Evolutionary conservation across 768 basidiomycete species (phyloP).

Genomic region (Agrocybe praecox): DNA sequence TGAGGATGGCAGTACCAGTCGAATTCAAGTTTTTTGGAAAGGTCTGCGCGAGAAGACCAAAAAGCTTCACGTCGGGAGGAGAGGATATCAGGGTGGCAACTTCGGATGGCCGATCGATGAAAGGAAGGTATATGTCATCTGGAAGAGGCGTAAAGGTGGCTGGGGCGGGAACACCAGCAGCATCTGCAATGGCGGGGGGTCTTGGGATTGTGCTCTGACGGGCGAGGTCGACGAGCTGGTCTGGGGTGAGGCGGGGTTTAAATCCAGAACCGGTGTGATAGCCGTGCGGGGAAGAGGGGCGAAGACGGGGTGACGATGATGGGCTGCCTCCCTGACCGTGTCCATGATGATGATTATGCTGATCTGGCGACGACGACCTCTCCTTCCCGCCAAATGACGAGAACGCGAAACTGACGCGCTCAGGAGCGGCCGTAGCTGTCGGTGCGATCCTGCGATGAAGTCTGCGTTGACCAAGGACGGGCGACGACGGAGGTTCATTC

Average conservation of each 20-base stretch:
- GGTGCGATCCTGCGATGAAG: constrained; percentile 27
- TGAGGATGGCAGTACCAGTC: constrained; percentile 12
- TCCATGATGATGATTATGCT: background rate
- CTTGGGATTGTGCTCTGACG: constrained; percentile 54
- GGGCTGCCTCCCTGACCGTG: constrained; percentile 19
- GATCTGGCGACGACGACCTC: constrained; percentile 26
- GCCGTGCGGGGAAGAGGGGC: constrained; percentile 50
- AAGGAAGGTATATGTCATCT: constrained; percentile 80
- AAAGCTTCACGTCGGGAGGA: constrained; percentile 69
- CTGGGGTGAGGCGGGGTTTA: constrained; percentile 63
- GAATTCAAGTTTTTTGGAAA: constrained; percentile 40
- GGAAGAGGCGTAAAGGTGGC: constrained; percentile 77
- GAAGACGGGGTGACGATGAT: constrained; percentile 45
- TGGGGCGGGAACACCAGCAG: constrained; percentile 31
- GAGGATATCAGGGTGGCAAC: constrained; percentile 67
- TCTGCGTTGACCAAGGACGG: constrained; percentile 25
- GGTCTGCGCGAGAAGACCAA: constrained; percentile 73
- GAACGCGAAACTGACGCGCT: constrained; percentile 54
- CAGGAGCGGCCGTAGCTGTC: constrained; percentile 7
- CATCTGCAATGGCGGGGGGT: constrained; percentile 8
- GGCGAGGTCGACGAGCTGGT: constrained; percentile 77
- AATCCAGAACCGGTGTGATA: constrained; percentile 31
- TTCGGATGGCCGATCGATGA: constrained; percentile 81
- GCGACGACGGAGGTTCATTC: constrained; percentile 36
- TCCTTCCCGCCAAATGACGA: constrained; percentile 50